Conservation (phyloP, 352 stramenopile genomes). For the Pythium aristosporum region DNA sequence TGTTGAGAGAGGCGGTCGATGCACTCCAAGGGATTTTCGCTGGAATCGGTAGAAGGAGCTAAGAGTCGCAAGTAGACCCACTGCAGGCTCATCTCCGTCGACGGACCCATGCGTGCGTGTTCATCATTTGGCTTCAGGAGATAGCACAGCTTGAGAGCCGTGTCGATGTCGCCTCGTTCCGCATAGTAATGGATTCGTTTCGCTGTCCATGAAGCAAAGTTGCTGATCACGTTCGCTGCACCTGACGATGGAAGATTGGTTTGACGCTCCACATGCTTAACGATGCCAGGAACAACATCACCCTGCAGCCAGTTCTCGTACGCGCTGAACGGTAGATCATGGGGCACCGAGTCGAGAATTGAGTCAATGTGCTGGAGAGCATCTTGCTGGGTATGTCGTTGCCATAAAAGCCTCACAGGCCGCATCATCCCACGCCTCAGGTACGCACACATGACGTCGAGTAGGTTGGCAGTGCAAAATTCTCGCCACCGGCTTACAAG, state of each 20-base stretch:
- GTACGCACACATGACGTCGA: constrained; percentile 45
- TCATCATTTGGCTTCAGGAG: constrained; percentile 13
- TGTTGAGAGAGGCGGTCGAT: constrained; percentile 40
- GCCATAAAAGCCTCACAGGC: constrained; percentile 50
- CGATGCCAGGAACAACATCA: constrained; percentile 51
- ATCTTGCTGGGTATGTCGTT: constrained; percentile 42
- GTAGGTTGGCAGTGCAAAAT: constrained; percentile 37
- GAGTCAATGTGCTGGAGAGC: constrained; percentile 34
- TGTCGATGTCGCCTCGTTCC: constrained; percentile 24
- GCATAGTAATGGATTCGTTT: constrained; percentile 13
- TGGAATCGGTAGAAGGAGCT: constrained; percentile 17
- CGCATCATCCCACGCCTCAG: constrained; percentile 53
- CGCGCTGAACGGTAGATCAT: constrained; percentile 37
- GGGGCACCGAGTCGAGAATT: constrained; percentile 38
- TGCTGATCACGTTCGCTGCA: constrained; percentile 1
- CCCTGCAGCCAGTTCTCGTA: constrained; percentile 55
- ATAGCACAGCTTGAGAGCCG: constrained; percentile 22
- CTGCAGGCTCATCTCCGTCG: constrained; percentile 8
- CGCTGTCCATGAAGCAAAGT: constrained; percentile 19
- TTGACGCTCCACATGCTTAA: constrained; percentile 28
- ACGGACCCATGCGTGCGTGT: background rate
- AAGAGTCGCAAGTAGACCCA: constrained; percentile 19
- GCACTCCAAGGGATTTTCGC: constrained; percentile 3
- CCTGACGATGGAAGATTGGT: background rate
- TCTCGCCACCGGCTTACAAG: constrained; percentile 31